phyloP scores from a whole-genome alignment of 2,329 filamentous ascomycete species.

The Beauveria caledonica region DNA sequence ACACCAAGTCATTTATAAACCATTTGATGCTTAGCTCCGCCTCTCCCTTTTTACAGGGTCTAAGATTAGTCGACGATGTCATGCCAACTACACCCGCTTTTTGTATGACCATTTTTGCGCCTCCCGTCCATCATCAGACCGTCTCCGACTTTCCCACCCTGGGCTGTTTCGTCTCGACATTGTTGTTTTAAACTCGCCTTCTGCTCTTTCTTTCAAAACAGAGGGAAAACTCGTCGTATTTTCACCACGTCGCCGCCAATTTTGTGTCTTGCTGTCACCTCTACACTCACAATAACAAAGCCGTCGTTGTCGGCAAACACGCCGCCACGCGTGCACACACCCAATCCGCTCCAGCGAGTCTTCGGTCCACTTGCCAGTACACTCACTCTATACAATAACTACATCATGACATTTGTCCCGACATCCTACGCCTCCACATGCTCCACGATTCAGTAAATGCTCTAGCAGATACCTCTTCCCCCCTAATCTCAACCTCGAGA shows the following conservation, averaged over 20 bases:
- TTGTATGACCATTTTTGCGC: neutral
- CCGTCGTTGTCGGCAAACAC: neutral
- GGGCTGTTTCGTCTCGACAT: no score
- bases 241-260: no score
- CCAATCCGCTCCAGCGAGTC: neutral
- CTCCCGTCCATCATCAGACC: no score
- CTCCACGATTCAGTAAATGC: neutral
- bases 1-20: neutral
- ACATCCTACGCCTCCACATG: neutral
- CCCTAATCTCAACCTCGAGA: neutral
- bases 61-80: slow-evolving; percentile 7
- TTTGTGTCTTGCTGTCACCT: no score
- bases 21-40: neutral
- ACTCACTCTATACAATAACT: neutral
- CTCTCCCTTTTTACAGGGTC: neutral
- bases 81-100: slow-evolving; percentile 6
- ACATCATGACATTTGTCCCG: slow-evolving; percentile 7
- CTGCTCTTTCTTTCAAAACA: no score
- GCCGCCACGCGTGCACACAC: neutral
- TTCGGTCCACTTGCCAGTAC: neutral
- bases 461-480: neutral
- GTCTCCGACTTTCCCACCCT: no score
- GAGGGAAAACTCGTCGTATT: no score
- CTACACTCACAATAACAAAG: neutral
- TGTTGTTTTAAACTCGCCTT: no score